Evolutionary conservation across 257 asterid species (phyloP), one percentile per base, ranked within the genome.

Genomic region (Solanum sparsipilum): DNA sequence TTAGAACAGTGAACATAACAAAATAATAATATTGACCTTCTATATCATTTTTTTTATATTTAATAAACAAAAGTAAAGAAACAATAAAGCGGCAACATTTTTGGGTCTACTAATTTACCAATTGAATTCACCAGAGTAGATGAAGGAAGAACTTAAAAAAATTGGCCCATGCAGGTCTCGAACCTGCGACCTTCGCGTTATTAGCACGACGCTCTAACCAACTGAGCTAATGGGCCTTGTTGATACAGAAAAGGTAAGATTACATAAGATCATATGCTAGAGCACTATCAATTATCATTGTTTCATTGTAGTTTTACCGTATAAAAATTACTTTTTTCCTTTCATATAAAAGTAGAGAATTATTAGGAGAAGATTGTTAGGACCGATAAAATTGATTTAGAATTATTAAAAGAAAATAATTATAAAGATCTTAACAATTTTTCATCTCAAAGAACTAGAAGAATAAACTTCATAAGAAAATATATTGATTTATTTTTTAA

Each of bases 151-250:
- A 13, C 20, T 10, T 5, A 46, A 46, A 46, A 46, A 48, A 41
- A 13, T 52, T 90, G 90, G 90, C 90, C 92, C 89, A 90, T 88
- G 90, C 90, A 90, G 92, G 92, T 90, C 86, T 87, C 92, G 88
- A 90, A 90, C 89, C 91, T 88, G 88, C 91, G 88, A 86, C 91
- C 91, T 90, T 90, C 88, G 89, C 90, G 89, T 90, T 88, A 88
- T 90, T 90, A 90, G 89, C 89, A 89, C 91, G 84, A 89, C 88
- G 89, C 91, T 87, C 89, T 89, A 89, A 89, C 91, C 91, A 86
- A 71, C 91, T 89, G 38, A 68, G 35, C 36, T 68, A 68, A 68
- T 68, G 36, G 74, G 74, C 74, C 74, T 12, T 12, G 0, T 6
- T 27, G 74, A 3, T 39, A 39, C 1, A 2, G 13, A 39, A 39